A percentile compares a stretch with the other conserved stretches of the same genome.
Evolutionary conservation across 2,329 filamentous ascomycete species (phyloP).

Genomic region (Sporothrix globosa): DNA sequence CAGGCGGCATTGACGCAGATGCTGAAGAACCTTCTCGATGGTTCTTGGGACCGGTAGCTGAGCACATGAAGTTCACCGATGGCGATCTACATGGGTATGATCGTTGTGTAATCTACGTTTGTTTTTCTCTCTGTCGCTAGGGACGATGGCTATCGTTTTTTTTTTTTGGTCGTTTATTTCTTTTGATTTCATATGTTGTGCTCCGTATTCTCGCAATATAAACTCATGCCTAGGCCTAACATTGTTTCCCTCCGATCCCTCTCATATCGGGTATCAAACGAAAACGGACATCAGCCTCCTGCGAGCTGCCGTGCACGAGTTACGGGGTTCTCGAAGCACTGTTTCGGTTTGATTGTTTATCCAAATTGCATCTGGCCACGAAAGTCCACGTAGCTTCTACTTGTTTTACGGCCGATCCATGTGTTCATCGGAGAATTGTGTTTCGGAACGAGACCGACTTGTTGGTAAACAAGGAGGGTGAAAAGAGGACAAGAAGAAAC

Average conservation of each 20-base stretch:
- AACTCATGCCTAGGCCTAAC: neutral
- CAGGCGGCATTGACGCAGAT: constrained; percentile 25
- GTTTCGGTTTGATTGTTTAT: constrained; percentile 4
- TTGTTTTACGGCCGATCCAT: neutral
- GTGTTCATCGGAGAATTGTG: constrained; percentile 10
- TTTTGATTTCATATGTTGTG: neutral
- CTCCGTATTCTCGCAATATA: neutral
- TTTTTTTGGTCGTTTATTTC: neutral
- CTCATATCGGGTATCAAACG: neutral
- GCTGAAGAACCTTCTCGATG: constrained; percentile 23
- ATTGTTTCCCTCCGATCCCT: neutral
- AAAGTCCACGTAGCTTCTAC: neutral
- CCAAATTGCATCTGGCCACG: constrained; percentile 7
- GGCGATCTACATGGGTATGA: neutral
- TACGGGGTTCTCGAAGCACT: neutral
- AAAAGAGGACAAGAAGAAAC: neutral
- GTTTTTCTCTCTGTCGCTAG: neutral
- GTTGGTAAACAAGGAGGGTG: neutral
- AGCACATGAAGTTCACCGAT: neutral
- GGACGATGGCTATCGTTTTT: neutral
- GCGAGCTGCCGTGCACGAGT: neutral
- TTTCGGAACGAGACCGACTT: neutral
- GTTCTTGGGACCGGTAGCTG: constrained; percentile 3
- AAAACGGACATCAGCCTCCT: neutral
- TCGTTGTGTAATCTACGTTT: neutral